phyloP scores from a whole-genome alignment of 768 basidiomycete genomes.

The Tephrocybe rancida region DNA sequence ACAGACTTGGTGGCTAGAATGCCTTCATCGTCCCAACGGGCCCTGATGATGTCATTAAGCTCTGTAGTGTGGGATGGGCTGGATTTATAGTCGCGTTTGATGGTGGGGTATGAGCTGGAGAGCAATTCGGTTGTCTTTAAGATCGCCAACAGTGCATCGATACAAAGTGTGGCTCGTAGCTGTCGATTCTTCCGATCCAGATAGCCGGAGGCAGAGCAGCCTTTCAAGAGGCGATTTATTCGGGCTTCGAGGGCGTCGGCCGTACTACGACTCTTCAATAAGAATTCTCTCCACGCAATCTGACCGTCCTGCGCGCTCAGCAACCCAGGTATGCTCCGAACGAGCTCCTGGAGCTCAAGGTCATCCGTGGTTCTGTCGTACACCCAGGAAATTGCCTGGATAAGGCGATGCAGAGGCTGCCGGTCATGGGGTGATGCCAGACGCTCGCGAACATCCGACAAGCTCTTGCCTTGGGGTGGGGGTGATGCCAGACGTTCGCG shows the following conservation, averaged over 20 bases:
- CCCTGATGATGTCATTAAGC: neutral
- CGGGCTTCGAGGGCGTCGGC: neutral
- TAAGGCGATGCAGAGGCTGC: neutral
- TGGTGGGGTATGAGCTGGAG: neutral
- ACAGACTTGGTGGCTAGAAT: neutral
- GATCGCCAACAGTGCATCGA: neutral
- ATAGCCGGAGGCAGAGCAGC: neutral
- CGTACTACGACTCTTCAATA: neutral
- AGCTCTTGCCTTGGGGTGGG: neutral
- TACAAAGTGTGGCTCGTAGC: neutral
- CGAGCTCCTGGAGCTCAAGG: neutral
- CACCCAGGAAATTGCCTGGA: neutral
- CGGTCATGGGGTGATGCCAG: neutral
- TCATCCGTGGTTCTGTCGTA: constrained; percentile 5
- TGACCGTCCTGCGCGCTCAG: neutral
- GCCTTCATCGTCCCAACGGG: neutral
- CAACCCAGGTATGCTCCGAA: neutral
- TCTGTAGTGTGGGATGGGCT: neutral
- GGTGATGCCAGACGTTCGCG: too few species aligned
- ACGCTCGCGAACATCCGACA: neutral
- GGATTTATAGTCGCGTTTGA: neutral
- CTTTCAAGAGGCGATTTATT: neutral
- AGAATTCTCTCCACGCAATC: neutral
- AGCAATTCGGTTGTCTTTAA: neutral
- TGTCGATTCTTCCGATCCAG: neutral